Percentiles rank a stretch among this genome's conserved stretches.
Conservation (phyloP, 2,329 filamentous ascomycete species). For the Uncinocarpus reesii region DNA sequence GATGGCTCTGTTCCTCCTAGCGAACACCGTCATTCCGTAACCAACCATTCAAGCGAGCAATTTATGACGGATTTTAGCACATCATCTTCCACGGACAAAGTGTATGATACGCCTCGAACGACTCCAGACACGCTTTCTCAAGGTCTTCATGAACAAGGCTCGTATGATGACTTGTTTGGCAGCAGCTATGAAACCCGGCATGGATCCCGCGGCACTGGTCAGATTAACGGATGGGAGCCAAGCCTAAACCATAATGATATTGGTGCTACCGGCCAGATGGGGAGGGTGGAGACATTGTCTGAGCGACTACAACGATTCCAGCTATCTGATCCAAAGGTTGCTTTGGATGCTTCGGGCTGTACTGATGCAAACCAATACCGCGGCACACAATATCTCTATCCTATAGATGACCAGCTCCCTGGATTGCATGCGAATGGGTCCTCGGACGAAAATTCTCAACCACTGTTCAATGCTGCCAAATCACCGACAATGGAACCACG, state of each 20-base stretch:
- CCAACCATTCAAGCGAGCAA: constrained; percentile 29
- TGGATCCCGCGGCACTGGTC: constrained; percentile 24
- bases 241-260: constrained; percentile 11
- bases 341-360: constrained; percentile 22
- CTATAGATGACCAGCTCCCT: constrained; percentile 8
- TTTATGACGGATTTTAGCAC: constrained; percentile 26
- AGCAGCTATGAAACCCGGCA: constrained; percentile 23
- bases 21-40: constrained; percentile 28
- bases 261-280: constrained; percentile 23
- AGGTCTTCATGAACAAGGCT: constrained; percentile 29
- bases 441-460: neutral
- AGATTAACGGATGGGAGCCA: constrained; percentile 17
- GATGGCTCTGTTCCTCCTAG: constrained; percentile 38
- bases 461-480: constrained; percentile 5
- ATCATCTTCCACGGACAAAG: constrained; percentile 33
- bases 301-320: constrained; percentile 32
- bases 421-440: neutral
- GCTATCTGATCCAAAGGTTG: constrained; percentile 28
- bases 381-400: constrained; percentile 13
- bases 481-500: constrained; percentile 25
- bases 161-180: constrained; percentile 26
- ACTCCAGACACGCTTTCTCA: constrained; percentile 32
- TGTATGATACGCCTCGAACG: constrained; percentile 30
- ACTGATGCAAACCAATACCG: constrained; percentile 16
- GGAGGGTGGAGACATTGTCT: constrained; percentile 28